Evolutionary conservation across 345 rosid genomes (phyloP), one percentile per base, ranked within the genome.

Genomic region (Noccaea caerulescens): DNA sequence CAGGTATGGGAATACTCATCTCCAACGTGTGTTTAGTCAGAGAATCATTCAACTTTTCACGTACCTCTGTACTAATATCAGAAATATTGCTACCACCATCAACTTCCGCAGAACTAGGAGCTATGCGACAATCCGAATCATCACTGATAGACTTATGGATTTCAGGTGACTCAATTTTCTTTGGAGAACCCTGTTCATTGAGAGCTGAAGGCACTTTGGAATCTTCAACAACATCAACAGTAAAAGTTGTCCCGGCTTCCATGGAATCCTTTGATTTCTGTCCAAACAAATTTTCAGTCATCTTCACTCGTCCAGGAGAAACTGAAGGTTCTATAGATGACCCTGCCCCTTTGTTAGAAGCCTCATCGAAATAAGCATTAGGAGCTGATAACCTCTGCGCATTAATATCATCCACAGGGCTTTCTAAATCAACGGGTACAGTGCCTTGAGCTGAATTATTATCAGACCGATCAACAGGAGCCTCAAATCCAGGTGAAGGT

Each of bases 381-480:
- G 52, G 58, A 41, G 52, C 50, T 42, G 52, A 36, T 42, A 42
- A 52, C n/a, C 20, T 41, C 16, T 67, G 51, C 42, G 25, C 30
- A 67, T 32, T 0, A 65, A 23, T 12, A 51, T 37, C 53, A 30
- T 42, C 69, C 6, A 9, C 53, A 68, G 63, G 47, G 45, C 8
- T 75, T 39, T 80, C 66, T 43, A 72, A 47, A 60, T 36, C 62
- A 57, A 57, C 10, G 30, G 62, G 30, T 44, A 57, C 80, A 63
- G 72, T 43, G 47, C 71, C 57, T 56, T 56, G 79, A 14, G 66
- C 73, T 43, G 47, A 39, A 9, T 58, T 51, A 51, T 36, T 51
- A 36, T 56, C 61, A 56, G 44, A 57, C 38, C 50, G 59, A 5
- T 57, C n/a, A 58, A 66, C 43, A 64, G 59, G 55, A 71, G 60